These are phyloP conservation scores for Saccharomyces hybrid DNA, from an alignment of 1,139 yeast species.

Conservation along the genomic window DNA sequence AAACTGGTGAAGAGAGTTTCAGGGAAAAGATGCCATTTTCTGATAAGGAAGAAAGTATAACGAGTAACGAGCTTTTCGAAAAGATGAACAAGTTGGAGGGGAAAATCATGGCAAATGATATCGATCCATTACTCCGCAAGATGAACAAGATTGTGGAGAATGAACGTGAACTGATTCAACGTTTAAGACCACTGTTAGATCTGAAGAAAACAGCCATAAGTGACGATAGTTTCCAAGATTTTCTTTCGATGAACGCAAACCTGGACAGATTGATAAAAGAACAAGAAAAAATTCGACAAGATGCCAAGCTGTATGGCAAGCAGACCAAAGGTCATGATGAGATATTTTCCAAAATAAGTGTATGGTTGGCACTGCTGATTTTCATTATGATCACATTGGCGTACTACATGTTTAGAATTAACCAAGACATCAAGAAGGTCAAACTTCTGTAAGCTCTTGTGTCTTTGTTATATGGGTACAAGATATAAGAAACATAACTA, in stretches of 20 bases:
- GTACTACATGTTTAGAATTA: constrained; percentile 29
- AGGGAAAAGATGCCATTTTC: constrained; percentile 12
- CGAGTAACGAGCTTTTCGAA: constrained; percentile 11
- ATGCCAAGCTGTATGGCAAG: constrained; percentile 10
- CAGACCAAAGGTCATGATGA: constrained; percentile 17
- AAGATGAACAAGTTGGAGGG: constrained; percentile 20
- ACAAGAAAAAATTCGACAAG: constrained; percentile 23
- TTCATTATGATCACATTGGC: constrained; percentile 24
- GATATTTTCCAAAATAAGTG: constrained; percentile 22
- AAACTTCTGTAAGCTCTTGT: constrained; percentile 20
- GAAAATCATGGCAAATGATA: constrained; percentile 19
- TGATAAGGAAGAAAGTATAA: constrained; percentile 7
- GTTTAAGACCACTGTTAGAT: not conserved
- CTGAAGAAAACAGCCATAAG: not conserved
- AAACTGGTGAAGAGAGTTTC: constrained; percentile 15
- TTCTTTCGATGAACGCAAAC: constrained; percentile 21
- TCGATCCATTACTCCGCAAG: constrained; percentile 9
- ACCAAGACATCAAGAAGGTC: constrained; percentile 31
- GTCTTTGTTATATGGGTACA: not conserved
- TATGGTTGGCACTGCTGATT: constrained; percentile 26
- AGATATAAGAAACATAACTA: not conserved
- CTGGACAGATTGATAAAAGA: constrained; percentile 23
- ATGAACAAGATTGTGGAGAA: constrained; percentile 10
- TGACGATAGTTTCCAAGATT: constrained; percentile 22
- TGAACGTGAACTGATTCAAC: constrained; percentile 5